These are phyloP conservation scores for Solanum stenotomum DNA, from an alignment of 257 asterid genomes.

Conservation along the genomic window DNA sequence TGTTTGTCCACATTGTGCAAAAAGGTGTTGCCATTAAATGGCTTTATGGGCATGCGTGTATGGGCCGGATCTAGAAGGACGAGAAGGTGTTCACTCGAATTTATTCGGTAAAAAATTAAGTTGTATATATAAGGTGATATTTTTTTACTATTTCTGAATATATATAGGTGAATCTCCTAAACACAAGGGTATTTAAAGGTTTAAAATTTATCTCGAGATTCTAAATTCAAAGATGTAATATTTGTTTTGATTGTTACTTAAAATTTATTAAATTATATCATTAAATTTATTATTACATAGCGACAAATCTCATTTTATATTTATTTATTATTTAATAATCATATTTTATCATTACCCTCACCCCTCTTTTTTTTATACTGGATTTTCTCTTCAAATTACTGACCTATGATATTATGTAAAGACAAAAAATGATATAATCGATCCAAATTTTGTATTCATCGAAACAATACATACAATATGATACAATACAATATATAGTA, in stretches of 20 bases:
- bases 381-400: too few relatives aligned
- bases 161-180: background rate
- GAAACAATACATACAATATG: rapidly evolving
- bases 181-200: rapidly evolving
- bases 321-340: background rate
- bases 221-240: background rate
- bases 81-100: background rate
- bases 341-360: background rate
- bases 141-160: too few relatives aligned
- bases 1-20: background rate
- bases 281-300: background rate
- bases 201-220: too few relatives aligned
- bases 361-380: too few relatives aligned
- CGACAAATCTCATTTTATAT: too few relatives aligned
- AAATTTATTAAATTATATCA: background rate
- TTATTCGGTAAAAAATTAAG: too few relatives aligned
- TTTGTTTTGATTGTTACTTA: background rate
- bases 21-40: background rate
- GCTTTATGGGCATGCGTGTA: background rate
- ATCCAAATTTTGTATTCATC: background rate
- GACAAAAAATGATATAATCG: background rate
- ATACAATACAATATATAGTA: background rate
- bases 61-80: background rate
- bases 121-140: background rate
- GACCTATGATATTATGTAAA: background rate